These are phyloP conservation scores for Beta corolliflora DNA, from an alignment of 179 eudicot genomes.

Conservation along the genomic window DNA sequence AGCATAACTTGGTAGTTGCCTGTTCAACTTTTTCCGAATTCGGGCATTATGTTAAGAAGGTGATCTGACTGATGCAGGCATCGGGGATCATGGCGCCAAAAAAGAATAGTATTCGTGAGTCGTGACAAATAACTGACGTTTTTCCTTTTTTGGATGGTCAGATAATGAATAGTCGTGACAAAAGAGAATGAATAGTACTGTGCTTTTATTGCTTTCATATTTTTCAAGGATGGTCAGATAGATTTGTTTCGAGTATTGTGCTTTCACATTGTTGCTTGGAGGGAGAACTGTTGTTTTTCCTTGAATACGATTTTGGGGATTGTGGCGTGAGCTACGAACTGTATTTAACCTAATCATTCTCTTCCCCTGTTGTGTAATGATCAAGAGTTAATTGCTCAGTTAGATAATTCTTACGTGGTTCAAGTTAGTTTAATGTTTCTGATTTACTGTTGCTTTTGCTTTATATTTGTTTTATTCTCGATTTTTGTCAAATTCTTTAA, in stretches of 20 bases:
- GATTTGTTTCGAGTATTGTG: not conserved
- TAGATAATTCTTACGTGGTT: not conserved
- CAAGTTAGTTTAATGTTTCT: not conserved
- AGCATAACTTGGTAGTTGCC: too few relatives aligned
- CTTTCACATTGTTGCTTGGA: not conserved
- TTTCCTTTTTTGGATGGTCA: not conserved
- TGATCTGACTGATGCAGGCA: too few relatives aligned
- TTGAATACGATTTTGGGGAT: not conserved
- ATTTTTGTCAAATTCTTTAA: not conserved
- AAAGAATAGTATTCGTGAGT: not conserved
- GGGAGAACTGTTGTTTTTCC: not conserved
- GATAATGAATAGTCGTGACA: too few relatives aligned
- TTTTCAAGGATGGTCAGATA: not conserved
- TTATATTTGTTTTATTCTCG: not conserved
- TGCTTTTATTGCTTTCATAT: not conserved
- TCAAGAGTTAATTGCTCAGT: not conserved
- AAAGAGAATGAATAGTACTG: too few relatives aligned
- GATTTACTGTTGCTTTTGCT: not conserved
- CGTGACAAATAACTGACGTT: too few relatives aligned
- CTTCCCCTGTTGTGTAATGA: not conserved
- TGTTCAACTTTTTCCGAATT: too few relatives aligned
- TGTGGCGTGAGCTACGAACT: not conserved
- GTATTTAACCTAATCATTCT: not conserved
- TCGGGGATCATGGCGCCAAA: not conserved
- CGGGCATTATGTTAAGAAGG: too few relatives aligned